A percentile compares a stretch with the other conserved stretches of the same genome.
phyloP scores from a whole-genome alignment of 257 asterid genomes.

The Eustoma russellianum region DNA sequence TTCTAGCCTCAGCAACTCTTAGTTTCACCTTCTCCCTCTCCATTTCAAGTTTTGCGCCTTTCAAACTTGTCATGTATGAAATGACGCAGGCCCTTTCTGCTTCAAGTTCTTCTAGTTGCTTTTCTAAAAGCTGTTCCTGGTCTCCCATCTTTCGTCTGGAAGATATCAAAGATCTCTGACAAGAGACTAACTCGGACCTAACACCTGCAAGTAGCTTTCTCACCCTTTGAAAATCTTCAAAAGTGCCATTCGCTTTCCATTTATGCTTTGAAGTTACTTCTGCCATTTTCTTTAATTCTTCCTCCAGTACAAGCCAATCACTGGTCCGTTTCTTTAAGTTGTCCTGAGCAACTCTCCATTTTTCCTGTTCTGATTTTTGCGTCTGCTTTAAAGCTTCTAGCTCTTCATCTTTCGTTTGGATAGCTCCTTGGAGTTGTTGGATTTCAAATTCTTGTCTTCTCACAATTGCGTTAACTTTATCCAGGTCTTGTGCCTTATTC shows the following conservation, averaged over 20 bases:
- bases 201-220: constrained; percentile 60
- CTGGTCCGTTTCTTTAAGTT: constrained; percentile 63
- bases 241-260: constrained; percentile 43
- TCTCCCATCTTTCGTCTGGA: constrained; percentile 46
- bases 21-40: constrained; percentile 58
- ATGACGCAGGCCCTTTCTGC: constrained; percentile 42
- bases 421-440: constrained; percentile 36
- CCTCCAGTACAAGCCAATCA: constrained; percentile 67
- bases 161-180: constrained; percentile 54
- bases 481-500: constrained; percentile 50
- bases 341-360: constrained; percentile 40
- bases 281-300: constrained; percentile 54
- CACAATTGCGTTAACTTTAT: constrained; percentile 50
- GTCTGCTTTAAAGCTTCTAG: constrained; percentile 24
- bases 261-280: constrained; percentile 43
- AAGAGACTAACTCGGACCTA: constrained; percentile 57
- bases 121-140: constrained; percentile 49
- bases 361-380: constrained; percentile 47
- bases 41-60: constrained; percentile 59
- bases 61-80: constrained; percentile 48
- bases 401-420: constrained; percentile 58
- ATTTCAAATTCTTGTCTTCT: constrained; percentile 66
- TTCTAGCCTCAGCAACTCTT: constrained; percentile 54
- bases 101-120: constrained; percentile 51
- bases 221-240: constrained; percentile 60